A percentile compares a stretch with the other conserved stretches of the same genome.
Evolutionary conservation across 2,329 filamentous ascomycete genomes (phyloP).

Genomic region (Trichoderma citrinoviride): DNA sequence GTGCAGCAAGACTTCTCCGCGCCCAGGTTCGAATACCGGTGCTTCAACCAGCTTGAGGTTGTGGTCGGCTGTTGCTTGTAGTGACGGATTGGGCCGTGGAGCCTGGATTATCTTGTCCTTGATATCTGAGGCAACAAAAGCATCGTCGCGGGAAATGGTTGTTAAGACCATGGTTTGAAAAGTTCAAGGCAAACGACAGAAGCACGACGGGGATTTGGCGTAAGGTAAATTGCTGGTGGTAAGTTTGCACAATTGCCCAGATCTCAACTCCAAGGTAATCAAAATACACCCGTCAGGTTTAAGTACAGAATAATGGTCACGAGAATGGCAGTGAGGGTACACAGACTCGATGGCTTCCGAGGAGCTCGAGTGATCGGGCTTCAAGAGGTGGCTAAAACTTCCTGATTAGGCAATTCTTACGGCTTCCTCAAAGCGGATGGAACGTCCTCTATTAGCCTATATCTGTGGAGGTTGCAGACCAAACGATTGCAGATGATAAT

Average conservation of each 20-base stretch:
- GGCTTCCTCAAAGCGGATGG: not conserved
- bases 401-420: not conserved
- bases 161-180: not conserved
- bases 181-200: not conserved
- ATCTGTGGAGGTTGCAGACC: not conserved
- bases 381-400: constrained; percentile 11
- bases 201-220: not conserved
- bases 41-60: constrained; percentile 4
- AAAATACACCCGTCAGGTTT: too few species aligned
- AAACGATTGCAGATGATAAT: not conserved
- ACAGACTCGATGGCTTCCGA: not conserved
- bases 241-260: too few species aligned
- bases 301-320: not conserved
- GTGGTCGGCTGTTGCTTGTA: constrained; percentile 12
- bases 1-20: constrained; percentile 2
- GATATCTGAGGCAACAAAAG: not conserved
- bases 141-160: not conserved
- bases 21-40: not conserved
- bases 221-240: not conserved
- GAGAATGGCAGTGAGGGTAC: not conserved
- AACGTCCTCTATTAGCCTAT: not conserved
- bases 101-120: not conserved
- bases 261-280: not conserved
- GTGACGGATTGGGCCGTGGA: not conserved
- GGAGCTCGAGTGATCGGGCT: not conserved